phyloP scores from a whole-genome alignment of 495 filamentous ascomycete genomes.

The Podospora fimiseda region DNA sequence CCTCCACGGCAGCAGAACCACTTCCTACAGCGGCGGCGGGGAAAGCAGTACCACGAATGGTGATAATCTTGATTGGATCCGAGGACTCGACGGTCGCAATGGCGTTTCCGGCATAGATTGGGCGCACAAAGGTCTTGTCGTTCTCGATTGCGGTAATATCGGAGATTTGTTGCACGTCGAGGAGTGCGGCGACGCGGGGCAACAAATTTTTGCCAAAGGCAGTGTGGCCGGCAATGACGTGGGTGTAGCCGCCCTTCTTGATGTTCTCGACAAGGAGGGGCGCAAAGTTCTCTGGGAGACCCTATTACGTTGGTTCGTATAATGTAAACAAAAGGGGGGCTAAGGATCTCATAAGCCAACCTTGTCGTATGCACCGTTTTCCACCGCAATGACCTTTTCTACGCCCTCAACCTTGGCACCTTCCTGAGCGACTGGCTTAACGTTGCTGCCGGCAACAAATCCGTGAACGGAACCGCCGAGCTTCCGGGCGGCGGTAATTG shows the following conservation, averaged over 20 bases:
- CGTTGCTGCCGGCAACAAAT: conserved; percentile 78
- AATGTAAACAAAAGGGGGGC: not conserved
- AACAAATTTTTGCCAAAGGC: conserved; percentile 95
- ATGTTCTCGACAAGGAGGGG: conserved; percentile 90
- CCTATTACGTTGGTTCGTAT: conserved; percentile 56
- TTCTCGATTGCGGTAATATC: conserved; percentile 82
- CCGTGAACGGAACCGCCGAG: conserved; percentile 79
- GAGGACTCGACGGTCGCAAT: conserved; percentile 93
- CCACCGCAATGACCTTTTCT: conserved; percentile 82
- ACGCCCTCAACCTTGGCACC: conserved; percentile 84
- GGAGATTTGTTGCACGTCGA: conserved; percentile 88
- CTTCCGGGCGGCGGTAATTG: conserved; percentile 79
- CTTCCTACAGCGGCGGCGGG: conserved; percentile 48
- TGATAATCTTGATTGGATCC: conserved; percentile 82
- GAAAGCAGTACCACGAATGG: conserved; percentile 90
- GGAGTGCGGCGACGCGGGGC: conserved; percentile 88
- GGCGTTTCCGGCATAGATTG: conserved; percentile 96
- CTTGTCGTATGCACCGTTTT: conserved; percentile 89
- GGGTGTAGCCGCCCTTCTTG: conserved; percentile 86
- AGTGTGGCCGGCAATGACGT: conserved; percentile 83
- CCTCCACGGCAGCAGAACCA: conserved; percentile 53
- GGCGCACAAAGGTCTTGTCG: conserved; percentile 92
- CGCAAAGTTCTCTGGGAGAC: conserved; percentile 91
- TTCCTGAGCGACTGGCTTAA: conserved; percentile 75
- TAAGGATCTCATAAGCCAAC: conserved; percentile 35